Conservation (phyloP, 2,329 filamentous ascomycete genomes). For the Diaporthe nobilis region DNA sequence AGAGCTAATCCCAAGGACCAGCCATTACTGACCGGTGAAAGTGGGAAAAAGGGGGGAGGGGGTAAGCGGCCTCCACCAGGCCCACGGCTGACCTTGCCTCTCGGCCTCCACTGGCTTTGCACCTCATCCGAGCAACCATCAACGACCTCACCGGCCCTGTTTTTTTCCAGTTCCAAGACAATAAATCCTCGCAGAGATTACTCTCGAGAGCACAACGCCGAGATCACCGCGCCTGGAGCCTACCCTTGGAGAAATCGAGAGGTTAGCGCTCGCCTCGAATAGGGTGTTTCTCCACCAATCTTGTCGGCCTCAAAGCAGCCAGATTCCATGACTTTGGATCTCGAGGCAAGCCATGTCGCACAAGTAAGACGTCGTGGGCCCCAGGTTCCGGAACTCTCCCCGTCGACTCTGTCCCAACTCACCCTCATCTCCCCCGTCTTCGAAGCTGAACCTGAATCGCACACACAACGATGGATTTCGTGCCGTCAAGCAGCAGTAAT, state of each 20-base stretch:
- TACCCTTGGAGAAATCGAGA: neutral
- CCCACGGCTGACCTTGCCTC: conserved; percentile 6
- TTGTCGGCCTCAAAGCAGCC: conserved; percentile 13
- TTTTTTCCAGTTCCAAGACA: conserved; percentile 1
- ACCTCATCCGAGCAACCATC: conserved; percentile 24
- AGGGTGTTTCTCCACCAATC: conserved; percentile 41
- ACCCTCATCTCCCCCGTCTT: conserved; percentile 11
- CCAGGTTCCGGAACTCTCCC: conserved; percentile 14
- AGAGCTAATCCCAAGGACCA: conserved; percentile 14
- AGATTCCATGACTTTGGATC: conserved; percentile 31
- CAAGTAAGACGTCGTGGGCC: conserved; percentile 34
- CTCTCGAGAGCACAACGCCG: neutral
- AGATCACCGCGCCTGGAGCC: neutral
- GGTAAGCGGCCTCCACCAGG: conserved; percentile 33
- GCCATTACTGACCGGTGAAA: conserved; percentile 13
- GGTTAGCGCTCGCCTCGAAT: conserved; percentile 24
- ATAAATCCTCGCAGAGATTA: conserved; percentile 14
- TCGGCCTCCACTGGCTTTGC: conserved; percentile 21
- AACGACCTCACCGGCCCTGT: conserved; percentile 25
- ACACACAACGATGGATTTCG: conserved; percentile 1
- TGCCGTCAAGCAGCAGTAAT: neutral
- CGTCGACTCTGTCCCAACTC: conserved; percentile 1
- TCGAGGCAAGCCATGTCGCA: conserved; percentile 33
- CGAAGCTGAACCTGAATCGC: neutral
- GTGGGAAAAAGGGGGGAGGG: neutral